Evolutionary conservation across 805 yeast species (phyloP).

Genomic region (Tetrapisispora fleetii): DNA sequence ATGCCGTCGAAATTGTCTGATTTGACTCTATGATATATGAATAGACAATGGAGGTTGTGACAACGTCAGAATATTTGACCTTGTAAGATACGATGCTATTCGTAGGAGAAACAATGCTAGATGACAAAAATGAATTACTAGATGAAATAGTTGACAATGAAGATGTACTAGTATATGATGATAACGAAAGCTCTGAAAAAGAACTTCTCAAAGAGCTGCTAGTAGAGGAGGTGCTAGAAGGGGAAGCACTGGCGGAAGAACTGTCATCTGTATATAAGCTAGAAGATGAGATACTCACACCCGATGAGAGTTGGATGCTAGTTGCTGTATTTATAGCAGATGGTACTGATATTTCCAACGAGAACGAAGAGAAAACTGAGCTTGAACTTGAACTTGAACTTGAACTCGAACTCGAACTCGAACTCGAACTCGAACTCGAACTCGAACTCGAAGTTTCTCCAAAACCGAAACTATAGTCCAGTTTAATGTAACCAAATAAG

Average conservation of each 20-base stretch:
- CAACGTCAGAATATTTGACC: background rate
- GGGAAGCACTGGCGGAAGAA: no score
- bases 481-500: conserved; percentile 17
- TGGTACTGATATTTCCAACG: no score
- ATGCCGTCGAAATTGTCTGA: background rate
- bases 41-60: conserved; percentile 10
- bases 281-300: no score
- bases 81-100: background rate
- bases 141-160: no score
- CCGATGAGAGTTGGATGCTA: no score
- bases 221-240: no score
- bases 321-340: no score
- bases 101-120: conserved; percentile 4
- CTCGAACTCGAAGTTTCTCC: background rate
- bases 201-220: no score
- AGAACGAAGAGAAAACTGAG: background rate
- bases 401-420: conserved; percentile 1
- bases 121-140: conserved; percentile 2
- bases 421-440: background rate
- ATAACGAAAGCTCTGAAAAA: no score
- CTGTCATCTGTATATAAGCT: no score
- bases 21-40: conserved; percentile 16
- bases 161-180: no score
- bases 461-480: conserved; percentile 8
- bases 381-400: conserved; percentile 1